phyloP scores from a whole-genome alignment of 805 yeast species.

The Kazachstania taianensis region DNA sequence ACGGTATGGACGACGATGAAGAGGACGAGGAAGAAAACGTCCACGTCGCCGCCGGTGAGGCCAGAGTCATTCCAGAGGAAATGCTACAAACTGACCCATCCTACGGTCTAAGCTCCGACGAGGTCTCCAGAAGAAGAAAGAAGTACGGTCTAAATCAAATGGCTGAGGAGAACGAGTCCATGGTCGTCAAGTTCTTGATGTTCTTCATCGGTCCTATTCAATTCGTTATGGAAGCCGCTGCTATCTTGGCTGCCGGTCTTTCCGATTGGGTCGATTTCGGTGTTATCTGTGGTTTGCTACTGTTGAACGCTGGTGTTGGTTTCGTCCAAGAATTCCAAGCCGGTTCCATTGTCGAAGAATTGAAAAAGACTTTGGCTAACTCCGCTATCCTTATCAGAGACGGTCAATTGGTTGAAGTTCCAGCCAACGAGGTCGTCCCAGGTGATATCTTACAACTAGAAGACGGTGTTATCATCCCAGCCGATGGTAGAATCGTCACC shows the following conservation, averaged over 20 bases:
- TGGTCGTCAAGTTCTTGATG: conserved; percentile 68
- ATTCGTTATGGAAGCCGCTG: conserved; percentile 96
- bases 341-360: conserved; percentile 93
- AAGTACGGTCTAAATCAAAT: conserved; percentile 83
- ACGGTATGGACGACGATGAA: conserved; percentile 39
- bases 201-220: conserved; percentile 93
- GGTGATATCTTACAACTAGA: conserved; percentile 90
- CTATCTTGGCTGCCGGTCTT: conserved; percentile 88
- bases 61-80: conserved; percentile 79
- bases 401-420: conserved; percentile 65
- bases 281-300: conserved; percentile 80
- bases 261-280: conserved; percentile 99
- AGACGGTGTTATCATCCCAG: conserved; percentile 88
- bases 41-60: conserved; percentile 42
- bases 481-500: conserved; percentile 84
- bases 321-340: conserved; percentile 97
- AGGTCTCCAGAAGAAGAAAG: conserved; percentile 76
- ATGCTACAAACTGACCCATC: conserved; percentile 72
- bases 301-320: conserved; percentile 88
- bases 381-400: conserved; percentile 79
- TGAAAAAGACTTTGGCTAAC: conserved; percentile 90
- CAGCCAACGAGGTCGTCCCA: conserved; percentile 81
- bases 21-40: conserved; percentile 40
- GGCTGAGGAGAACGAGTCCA: conserved; percentile 80
- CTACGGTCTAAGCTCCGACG: conserved; percentile 66